Percentiles rank a stretch among this genome's conserved stretches.
These are phyloP conservation scores for Mortierella sp. DNA, from an alignment of 371 early-diverging fungal genomes.

Conservation along the genomic window DNA sequence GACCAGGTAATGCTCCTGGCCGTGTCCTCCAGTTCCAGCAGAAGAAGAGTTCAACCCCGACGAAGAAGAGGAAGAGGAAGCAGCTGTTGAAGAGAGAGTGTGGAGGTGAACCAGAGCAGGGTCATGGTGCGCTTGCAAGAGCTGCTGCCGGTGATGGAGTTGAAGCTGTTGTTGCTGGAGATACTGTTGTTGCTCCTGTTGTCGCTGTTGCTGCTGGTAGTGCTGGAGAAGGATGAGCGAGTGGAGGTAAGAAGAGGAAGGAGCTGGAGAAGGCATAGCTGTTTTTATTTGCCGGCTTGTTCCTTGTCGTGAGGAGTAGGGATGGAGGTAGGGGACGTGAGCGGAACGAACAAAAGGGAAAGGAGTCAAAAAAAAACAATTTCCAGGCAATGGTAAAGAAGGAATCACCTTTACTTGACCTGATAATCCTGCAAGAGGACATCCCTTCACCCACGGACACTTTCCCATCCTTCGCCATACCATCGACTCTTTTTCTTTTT, in stretches of 20 bases:
- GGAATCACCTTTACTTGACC: no score
- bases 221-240: constrained; percentile 36
- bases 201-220: constrained; percentile 27
- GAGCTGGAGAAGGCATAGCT: constrained; percentile 36
- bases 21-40: not conserved
- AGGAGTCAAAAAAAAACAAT: no score
- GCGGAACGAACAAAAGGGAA: not conserved
- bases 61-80: not conserved
- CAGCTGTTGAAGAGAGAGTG: not conserved
- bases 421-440: no score
- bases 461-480: no score
- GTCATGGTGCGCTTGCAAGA: not conserved
- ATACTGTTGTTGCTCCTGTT: constrained; percentile 18
- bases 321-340: not conserved
- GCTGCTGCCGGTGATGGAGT: constrained; percentile 21
- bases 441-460: no score
- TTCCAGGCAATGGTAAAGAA: no score
- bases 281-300: not conserved
- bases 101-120: not conserved
- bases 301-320: not conserved
- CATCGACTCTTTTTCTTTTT: no score
- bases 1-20: constrained; percentile 21
- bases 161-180: constrained; percentile 20
- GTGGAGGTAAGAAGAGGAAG: constrained; percentile 26
- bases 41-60: not conserved